Evolutionary conservation across 495 filamentous ascomycete genomes (phyloP), one percentile per base, ranked within the genome.

Genomic region (Penicillium turbatum): DNA sequence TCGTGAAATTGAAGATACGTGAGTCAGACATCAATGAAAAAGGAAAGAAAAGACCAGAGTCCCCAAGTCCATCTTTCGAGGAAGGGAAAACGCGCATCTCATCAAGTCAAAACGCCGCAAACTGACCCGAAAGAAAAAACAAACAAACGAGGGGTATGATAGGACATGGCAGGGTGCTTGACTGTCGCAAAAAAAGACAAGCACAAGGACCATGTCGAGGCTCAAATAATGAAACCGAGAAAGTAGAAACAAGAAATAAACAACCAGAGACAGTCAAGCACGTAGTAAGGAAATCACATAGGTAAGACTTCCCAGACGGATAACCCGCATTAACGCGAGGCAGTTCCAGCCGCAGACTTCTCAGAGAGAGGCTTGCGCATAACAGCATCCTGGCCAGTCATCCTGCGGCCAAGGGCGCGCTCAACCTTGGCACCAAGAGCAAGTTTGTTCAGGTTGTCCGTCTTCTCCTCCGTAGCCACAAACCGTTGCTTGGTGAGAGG

Each of bases 381-480:
- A 51, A 88, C 84, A 40, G 93, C 95, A 70, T 98, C 93, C 67
- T 98, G 93, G 61, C 87, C 69, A 21, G 80, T 86, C 91, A 97
- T 95, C 60, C 93, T 82, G 61, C 93, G 78, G 49, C 84, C 88
- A 34, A 98, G 82, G 11, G 93, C 93, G 35, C 93, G 85, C 67
- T 98, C 93, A 36, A 97, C 80, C 73, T 97, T 97, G 35, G 93
- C 92, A 39, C 91, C 87, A 37, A 97, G 79, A 27, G 92, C 92
- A 51, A 97, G 76, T 72, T 96, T 95, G 71, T 85, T 88, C 63
- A 96, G 70, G 67, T 88, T 87, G 56, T 88, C 89, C 44, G 77
- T 84, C 79, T 97, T 96, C 71, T 95, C 84, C 34, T 82, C 77
- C 53, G 78, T 88, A 19, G 90, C 84, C 41, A 86, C 80, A 65